A percentile compares a stretch with the other conserved stretches of the same genome.
Conservation (phyloP, 2,329 filamentous ascomycete species). For the Proliferodiscus dingleyae region DNA sequence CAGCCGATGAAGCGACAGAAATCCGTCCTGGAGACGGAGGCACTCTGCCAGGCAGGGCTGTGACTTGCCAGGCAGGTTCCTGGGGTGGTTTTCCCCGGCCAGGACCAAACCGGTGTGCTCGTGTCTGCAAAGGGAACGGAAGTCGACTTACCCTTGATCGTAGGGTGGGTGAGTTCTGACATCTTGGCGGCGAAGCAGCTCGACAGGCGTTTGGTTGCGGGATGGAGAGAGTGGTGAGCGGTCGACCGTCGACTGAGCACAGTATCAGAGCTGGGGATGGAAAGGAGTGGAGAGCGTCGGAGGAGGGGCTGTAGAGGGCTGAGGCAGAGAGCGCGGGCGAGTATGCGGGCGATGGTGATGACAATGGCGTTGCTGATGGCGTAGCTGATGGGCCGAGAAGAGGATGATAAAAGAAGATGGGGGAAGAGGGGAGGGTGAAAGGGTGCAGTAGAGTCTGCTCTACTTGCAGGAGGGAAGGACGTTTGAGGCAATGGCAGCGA, state of each 20-base stretch:
- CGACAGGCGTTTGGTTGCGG: no score
- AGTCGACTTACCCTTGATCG: constrained; percentile 50
- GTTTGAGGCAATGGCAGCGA: no score
- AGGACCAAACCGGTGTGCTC: background rate
- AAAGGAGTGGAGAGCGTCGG: background rate
- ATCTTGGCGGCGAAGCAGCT: constrained; percentile 33
- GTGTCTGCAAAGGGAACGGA: constrained; percentile 5
- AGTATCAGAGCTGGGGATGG: background rate
- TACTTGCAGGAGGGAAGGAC: no score
- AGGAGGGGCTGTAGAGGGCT: background rate
- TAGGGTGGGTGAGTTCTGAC: constrained; percentile 52
- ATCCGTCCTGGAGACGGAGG: background rate
- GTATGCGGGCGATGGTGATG: background rate
- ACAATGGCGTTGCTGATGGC: background rate
- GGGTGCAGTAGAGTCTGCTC: no score
- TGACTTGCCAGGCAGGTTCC: no score
- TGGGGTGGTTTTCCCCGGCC: background rate
- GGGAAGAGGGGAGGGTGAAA: no score
- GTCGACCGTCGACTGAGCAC: background rate
- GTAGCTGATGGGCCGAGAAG: no score
- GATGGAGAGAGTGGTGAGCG: background rate
- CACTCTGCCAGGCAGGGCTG: background rate
- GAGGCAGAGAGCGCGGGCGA: background rate
- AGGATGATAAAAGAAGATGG: no score
- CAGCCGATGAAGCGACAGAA: background rate